Conservation (phyloP, 805 yeast species). For the Tetrapisispora taiwanensis region DNA sequence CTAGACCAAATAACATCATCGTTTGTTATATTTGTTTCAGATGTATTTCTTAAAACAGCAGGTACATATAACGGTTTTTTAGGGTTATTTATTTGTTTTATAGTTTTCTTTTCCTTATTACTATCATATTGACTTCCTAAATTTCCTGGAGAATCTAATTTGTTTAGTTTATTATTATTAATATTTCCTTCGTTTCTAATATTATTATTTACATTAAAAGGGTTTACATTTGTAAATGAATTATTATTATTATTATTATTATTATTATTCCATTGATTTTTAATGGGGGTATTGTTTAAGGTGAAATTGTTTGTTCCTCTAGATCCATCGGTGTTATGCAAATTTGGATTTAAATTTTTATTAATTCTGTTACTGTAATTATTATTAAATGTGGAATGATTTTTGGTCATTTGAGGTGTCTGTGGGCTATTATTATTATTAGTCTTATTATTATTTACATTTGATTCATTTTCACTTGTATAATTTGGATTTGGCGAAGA, state of each 20-base stretch:
- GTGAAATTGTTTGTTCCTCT: conserved; percentile 1
- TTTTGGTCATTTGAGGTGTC: neutral
- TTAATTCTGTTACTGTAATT: neutral
- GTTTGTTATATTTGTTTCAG: conserved; percentile 34
- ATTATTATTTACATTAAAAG: neutral
- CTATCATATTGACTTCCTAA: neutral
- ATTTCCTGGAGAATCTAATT: neutral
- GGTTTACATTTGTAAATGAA: neutral
- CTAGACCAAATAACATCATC: conserved; percentile 27
- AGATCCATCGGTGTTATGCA: neutral
- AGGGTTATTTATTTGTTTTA: conserved; percentile 69
- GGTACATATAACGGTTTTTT: conserved; percentile 84
- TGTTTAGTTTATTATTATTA: neutral
- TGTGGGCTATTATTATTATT: neutral
- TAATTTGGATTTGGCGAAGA: conserved; percentile 10
- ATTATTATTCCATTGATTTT: neutral
- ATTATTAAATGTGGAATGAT: neutral
- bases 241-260: neutral
- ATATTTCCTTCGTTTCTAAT: neutral
- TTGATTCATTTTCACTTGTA: neutral
- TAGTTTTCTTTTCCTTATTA: conserved; percentile 7
- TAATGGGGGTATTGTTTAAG: neutral
- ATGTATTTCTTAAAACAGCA: conserved; percentile 62
- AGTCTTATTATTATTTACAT: no score
- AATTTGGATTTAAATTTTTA: neutral